Base-by-base conservation (phyloP, 306 rosid species). In the Fragaria iinumae region DNA sequence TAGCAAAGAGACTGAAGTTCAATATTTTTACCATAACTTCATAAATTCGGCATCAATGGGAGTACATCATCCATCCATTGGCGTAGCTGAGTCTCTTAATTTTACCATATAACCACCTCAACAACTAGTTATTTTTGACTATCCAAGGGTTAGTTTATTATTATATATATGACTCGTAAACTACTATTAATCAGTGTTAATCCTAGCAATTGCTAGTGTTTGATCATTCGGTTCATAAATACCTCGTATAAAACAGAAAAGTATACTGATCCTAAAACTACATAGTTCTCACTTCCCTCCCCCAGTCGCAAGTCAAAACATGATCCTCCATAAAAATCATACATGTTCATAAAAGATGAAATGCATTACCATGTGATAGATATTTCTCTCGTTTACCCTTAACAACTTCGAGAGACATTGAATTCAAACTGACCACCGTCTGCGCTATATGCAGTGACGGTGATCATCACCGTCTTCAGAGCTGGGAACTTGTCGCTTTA, bases 401-500 rank as follows among this genome's bases (percentile, higher is more conserved):
- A 56, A 75, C 25, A 55, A 66, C 53, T 49, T 73, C 77, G 45
- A 43, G 81, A 71, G 14, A n/a, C 41, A 32, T 4, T 16, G 13
- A 32, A n/a, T 77, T 53, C 43, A 36, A 29, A 12, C 62, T n/a
- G 52, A 41, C 74, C 84, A 73, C 62, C 34, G 3, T 18, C 29
- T 10, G 7, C 20, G 18, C 13, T 34, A 63, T 14, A 73, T 44
- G 49, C 69, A 66, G 55, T 38, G 59, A 41, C 69, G 49, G 36
- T 32, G 36, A 32, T 32, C 34, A 72, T 78, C 84, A 64, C 71
- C 18, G 45, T 79, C 81, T 75, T 79, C 67, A 76, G 79, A 68
- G 67, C 79, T 67, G 57, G 88, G 67, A 52, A 71, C 56, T 75
- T 75, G 76, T 81, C 76, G 7, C 36, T 57, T 72, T 21, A 13